A percentile compares a stretch with the other conserved stretches of the same genome.
Evolutionary conservation across 2,329 filamentous ascomycete species (phyloP).

Genomic region (Arachnopeziza araneosa): DNA sequence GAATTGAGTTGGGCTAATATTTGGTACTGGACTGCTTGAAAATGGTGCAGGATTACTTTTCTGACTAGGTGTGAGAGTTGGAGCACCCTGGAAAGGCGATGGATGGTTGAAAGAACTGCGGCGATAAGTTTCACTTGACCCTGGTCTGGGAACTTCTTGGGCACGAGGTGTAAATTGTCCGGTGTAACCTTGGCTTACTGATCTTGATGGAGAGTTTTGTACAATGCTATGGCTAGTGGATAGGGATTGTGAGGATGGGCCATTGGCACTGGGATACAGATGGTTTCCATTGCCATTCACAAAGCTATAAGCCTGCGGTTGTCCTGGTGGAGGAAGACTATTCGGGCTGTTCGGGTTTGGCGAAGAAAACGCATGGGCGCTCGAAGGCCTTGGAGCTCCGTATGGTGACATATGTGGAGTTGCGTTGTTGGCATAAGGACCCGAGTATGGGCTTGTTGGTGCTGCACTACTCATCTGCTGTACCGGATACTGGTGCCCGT

Average conservation of each 20-base stretch:
- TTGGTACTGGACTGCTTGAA: slow-evolving; percentile 10
- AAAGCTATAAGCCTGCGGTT: slow-evolving; percentile 22
- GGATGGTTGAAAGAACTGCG: slow-evolving; percentile 25
- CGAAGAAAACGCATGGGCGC: slow-evolving; percentile 29
- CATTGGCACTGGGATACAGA: background rate
- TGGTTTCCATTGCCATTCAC: slow-evolving; percentile 18
- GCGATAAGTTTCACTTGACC: slow-evolving; percentile 16
- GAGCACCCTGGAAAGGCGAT: slow-evolving; percentile 26
- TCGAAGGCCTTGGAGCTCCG: slow-evolving; percentile 15
- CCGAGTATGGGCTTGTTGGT: background rate
- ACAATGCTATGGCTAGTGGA: background rate
- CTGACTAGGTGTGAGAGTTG: slow-evolving; percentile 24
- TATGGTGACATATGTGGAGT: slow-evolving; percentile 6
- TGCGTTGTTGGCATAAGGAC: slow-evolving; percentile 12
- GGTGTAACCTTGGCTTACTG: slow-evolving; percentile 8
- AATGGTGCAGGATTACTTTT: slow-evolving; percentile 10
- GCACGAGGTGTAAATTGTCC: background rate
- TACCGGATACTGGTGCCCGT: slow-evolving; percentile 1
- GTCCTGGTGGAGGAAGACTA: slow-evolving; percentile 28
- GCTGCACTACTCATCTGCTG: background rate
- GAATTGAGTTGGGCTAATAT: slow-evolving; percentile 9
- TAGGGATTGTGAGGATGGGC: background rate
- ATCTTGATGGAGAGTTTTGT: slow-evolving; percentile 12
- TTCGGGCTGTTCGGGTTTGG: slow-evolving; percentile 29
- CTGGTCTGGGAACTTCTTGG: slow-evolving; percentile 6